Evolutionary conservation across 345 rosid species (phyloP).

Genomic region (Turritis glabra): DNA sequence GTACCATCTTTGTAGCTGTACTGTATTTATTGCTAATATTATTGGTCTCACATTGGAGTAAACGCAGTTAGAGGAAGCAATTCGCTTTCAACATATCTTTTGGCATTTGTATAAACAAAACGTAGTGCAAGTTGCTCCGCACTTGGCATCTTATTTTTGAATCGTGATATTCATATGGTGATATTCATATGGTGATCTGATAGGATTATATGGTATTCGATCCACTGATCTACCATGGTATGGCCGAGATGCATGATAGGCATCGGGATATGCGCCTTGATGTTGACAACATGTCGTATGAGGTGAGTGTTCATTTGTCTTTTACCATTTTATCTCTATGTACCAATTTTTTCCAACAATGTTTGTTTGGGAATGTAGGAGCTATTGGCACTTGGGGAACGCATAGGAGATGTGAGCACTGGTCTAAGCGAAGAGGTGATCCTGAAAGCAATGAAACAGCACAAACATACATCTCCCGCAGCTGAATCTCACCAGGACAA

Average conservation of each 20-base stretch:
- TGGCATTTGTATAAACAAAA: slow-evolving; percentile 9
- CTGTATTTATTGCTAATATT: background rate
- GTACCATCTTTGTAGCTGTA: background rate
- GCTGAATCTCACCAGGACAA: slow-evolving; percentile 43
- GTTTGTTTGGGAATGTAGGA: slow-evolving; percentile 47
- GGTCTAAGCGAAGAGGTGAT: slow-evolving; percentile 81
- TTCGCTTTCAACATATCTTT: background rate
- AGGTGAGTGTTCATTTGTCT: slow-evolving; percentile 48
- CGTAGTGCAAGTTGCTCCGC: background rate
- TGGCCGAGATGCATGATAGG: slow-evolving; percentile 83
- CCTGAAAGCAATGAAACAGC: slow-evolving; percentile 54
- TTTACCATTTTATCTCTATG: background rate
- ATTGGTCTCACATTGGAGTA: background rate
- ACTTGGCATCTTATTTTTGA: background rate
- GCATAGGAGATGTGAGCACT: slow-evolving; percentile 84
- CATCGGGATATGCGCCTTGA: slow-evolving; percentile 95
- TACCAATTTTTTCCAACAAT: slow-evolving; percentile 10
- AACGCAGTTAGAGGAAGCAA: background rate
- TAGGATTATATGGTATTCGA: slow-evolving; percentile 87
- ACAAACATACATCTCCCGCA: slow-evolving; percentile 36
- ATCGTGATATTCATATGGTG: slow-evolving; percentile 17
- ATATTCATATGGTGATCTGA: slow-evolving; percentile 20
- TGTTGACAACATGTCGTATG: slow-evolving; percentile 95
- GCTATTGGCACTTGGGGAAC: slow-evolving; percentile 82
- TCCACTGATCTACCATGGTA: slow-evolving; percentile 65